These are phyloP conservation scores for Phaeotremella skinneri DNA, from an alignment of 768 basidiomycete species.

Conservation along the genomic window DNA sequence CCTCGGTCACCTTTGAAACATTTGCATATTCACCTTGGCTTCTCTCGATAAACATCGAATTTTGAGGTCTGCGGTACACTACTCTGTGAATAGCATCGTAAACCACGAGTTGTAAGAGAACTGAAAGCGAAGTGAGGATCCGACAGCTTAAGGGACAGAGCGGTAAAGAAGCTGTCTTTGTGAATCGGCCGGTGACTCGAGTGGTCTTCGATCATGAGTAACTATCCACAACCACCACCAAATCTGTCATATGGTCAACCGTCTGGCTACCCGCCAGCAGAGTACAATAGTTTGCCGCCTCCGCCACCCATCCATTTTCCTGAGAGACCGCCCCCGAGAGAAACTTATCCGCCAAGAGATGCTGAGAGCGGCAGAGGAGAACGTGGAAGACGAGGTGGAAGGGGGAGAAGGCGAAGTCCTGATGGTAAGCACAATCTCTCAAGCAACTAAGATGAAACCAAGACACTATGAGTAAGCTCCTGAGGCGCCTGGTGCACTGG, in stretches of 20 bases:
- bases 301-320: background rate
- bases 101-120: no score
- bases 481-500: no score
- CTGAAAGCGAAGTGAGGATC: no score
- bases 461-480: no score
- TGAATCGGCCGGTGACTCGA: no score
- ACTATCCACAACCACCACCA: background rate
- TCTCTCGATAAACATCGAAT: no score
- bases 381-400: slow-evolving; percentile 56
- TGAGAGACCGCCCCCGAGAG: background rate
- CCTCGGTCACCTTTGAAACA: no score
- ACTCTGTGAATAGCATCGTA: no score
- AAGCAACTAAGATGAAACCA: background rate
- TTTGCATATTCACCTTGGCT: no score
- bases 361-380: slow-evolving; percentile 58
- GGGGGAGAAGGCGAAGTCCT: slow-evolving; percentile 23
- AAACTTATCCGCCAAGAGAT: slow-evolving; percentile 62
- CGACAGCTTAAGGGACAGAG: no score
- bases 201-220: slow-evolving; percentile 1
- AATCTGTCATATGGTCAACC: background rate
- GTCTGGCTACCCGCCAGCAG: background rate
- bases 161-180: no score
- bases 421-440: slow-evolving; percentile 25
- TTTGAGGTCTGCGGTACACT: no score
- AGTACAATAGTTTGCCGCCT: background rate